A percentile compares a stretch with the other conserved stretches of the same genome.
Conservation (phyloP, 768 basidiomycete genomes). For the Rhizopogon vesiculosus region DNA sequence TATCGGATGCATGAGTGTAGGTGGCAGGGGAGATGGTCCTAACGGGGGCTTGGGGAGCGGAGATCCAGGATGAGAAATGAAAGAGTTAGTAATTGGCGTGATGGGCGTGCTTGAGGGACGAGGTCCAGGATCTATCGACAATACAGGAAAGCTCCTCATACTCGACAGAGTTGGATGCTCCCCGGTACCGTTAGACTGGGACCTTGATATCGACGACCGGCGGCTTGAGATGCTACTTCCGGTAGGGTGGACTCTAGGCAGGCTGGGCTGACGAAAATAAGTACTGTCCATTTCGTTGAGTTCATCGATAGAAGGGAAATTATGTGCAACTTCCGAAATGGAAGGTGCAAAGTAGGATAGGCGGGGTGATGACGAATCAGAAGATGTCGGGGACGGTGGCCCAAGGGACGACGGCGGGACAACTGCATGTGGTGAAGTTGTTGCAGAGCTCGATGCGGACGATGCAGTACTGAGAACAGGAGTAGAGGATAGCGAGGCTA, state of each 20-base stretch:
- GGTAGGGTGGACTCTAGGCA: slow-evolving; percentile 30
- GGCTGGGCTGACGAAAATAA: slow-evolving; percentile 43
- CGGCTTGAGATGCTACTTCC: slow-evolving; percentile 21
- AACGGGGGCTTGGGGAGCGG: slow-evolving; percentile 35
- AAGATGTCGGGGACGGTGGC: slow-evolving; percentile 72
- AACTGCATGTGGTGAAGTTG: slow-evolving; percentile 55
- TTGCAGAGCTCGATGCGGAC: slow-evolving; percentile 25
- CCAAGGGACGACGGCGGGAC: slow-evolving; percentile 70
- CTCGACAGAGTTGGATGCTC: slow-evolving; percentile 27
- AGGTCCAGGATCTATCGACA: slow-evolving; percentile 43
- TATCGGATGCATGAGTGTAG: slow-evolving; percentile 29
- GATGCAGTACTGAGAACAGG: slow-evolving; percentile 9
- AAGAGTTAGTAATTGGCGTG: slow-evolving; percentile 49
- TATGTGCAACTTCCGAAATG: slow-evolving; percentile 54
- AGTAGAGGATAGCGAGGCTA: slow-evolving; percentile 24
- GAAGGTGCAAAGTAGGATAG: slow-evolving; percentile 26
- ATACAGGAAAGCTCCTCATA: slow-evolving; percentile 32
- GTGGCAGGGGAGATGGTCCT: slow-evolving; percentile 32
- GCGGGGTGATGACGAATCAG: slow-evolving; percentile 60
- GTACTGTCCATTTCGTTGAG: slow-evolving; percentile 47
- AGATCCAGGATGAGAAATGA: slow-evolving; percentile 62
- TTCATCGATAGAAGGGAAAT: slow-evolving; percentile 79
- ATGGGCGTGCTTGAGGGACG: slow-evolving; percentile 71
- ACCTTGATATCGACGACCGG: slow-evolving; percentile 9
- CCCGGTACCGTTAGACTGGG: slow-evolving; percentile 23